phyloP scores from a whole-genome alignment of 768 basidiomycete genomes.

The Boletus fagicola region DNA sequence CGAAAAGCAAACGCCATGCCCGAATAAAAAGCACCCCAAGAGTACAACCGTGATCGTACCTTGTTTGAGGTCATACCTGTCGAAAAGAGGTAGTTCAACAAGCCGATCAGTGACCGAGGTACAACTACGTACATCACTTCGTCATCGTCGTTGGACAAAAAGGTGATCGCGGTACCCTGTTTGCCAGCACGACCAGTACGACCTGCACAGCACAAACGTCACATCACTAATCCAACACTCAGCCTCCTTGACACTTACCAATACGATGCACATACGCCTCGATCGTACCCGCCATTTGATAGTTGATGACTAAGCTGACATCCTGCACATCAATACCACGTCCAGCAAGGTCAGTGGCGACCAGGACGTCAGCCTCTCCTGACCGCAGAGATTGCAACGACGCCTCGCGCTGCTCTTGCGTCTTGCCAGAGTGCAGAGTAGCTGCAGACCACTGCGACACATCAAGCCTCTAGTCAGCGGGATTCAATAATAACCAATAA shows the following conservation, averaged over 20 bases:
- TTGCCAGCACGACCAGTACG: conserved; percentile 99
- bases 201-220: conserved; percentile 45
- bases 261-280: conserved; percentile 98
- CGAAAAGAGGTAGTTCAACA: conserved; percentile 5
- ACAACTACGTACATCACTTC: conserved; percentile 82
- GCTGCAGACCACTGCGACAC: conserved; percentile 75
- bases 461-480: conserved; percentile 2
- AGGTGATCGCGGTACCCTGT: conserved; percentile 89
- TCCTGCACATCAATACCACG: conserved; percentile 99
- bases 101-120: not conserved
- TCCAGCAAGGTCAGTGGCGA: conserved; percentile 96
- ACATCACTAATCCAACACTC: not conserved
- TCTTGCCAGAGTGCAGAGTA: conserved; percentile 95
- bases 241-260: conserved; percentile 50
- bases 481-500: not conserved
- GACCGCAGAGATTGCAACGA: conserved; percentile 82
- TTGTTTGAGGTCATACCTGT: conserved; percentile 93
- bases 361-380: conserved; percentile 84
- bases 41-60: conserved; percentile 43
- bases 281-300: conserved; percentile 94
- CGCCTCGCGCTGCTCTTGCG: conserved; percentile 95
- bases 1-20: not conserved
- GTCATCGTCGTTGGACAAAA: conserved; percentile 93
- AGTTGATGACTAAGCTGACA: conserved; percentile 94
- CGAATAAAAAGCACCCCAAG: not conserved